Base-by-base conservation (phyloP, 345 rosid genomes). In the Isatis tinctoria region DNA sequence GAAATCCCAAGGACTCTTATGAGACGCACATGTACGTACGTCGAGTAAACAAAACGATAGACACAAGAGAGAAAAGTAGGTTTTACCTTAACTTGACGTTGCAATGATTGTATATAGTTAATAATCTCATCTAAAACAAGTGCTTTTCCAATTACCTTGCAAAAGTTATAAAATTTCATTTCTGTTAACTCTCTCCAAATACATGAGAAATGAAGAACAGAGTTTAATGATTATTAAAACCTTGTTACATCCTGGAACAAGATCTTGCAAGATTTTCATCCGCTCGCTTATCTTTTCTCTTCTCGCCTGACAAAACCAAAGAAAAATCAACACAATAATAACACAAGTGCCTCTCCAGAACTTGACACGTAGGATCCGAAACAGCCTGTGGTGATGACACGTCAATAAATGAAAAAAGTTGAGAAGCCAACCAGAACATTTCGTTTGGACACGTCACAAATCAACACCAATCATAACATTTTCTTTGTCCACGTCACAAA, bases 231-330 rank as follows among this genome's bases (percentile, higher is more conserved):
- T 48, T 13, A 54, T 4, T 22, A 36, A 67, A 84, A 92, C 98
- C 90, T 92, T 90, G 70, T 88, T 88, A 76, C 97, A 93, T 60
- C 97, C 97, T 13, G 97, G 98, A 10, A 92, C 97, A 76, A 93
- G 77, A 76, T 93, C 98, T 84, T 93, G 97, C 64, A 88, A 93
- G 76, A 87, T 88, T 79, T 85, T 92, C 96, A 92, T 92, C 82
- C 97, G 83, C 70, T 93, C 98, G 16, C 98, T 83, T 57, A 93
- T 90, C 75, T 93, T 93, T 74, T 93, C 97, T 86, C 98, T 88
- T 82, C 97, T 87, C 52, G 92, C 98, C 97, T 93, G 74, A 70
- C 37, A 75, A 75, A 45, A 47, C 8, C 32, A 47, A 69, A 80
- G 17, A 44, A 73, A 49, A 35, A 24, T 43, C n/a, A n/a, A n/a